Evolutionary conservation across 2,329 filamentous ascomycete species (phyloP).

Genomic region (Periconia macrospinosa): DNA sequence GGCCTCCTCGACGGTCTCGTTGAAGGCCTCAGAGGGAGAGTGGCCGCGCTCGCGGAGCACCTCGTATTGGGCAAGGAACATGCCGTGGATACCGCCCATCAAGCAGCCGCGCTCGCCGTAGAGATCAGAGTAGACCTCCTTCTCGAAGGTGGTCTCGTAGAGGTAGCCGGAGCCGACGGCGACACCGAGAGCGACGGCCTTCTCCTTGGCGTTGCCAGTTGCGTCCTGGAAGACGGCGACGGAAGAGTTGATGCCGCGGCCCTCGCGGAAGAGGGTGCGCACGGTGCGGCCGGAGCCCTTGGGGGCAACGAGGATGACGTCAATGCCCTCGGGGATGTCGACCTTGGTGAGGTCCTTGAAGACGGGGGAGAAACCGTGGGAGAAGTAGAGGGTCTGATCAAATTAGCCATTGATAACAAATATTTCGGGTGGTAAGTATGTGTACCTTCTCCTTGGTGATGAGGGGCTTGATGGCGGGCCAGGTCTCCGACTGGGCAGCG

Average conservation of each 20-base stretch:
- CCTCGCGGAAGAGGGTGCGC: constrained; percentile 97
- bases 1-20: constrained; percentile 99
- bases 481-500: constrained; percentile 97
- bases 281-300: constrained; percentile 99
- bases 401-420: constrained; percentile 11
- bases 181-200: constrained; percentile 93
- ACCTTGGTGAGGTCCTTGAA: constrained; percentile 99
- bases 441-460: constrained; percentile 95
- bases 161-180: constrained; percentile 98
- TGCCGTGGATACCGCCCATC: constrained; percentile 99
- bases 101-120: constrained; percentile 99
- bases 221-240: constrained; percentile 98
- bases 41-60: constrained; percentile 98
- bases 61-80: constrained; percentile 99
- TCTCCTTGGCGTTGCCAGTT: constrained; percentile 96
- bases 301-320: constrained; percentile 98
- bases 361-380: constrained; percentile 99
- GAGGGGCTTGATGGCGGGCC: constrained; percentile 97
- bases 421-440: constrained; percentile 22
- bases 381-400: constrained; percentile 94
- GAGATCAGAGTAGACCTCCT: constrained; percentile 99
- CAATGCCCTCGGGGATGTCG: constrained; percentile 91
- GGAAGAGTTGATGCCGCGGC: constrained; percentile 99
- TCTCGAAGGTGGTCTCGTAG: constrained; percentile 99
- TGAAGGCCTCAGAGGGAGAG: constrained; percentile 97